These are phyloP conservation scores for Exophiala bonariae DNA, from an alignment of 2,329 filamentous ascomycete genomes.

Conservation along the genomic window DNA sequence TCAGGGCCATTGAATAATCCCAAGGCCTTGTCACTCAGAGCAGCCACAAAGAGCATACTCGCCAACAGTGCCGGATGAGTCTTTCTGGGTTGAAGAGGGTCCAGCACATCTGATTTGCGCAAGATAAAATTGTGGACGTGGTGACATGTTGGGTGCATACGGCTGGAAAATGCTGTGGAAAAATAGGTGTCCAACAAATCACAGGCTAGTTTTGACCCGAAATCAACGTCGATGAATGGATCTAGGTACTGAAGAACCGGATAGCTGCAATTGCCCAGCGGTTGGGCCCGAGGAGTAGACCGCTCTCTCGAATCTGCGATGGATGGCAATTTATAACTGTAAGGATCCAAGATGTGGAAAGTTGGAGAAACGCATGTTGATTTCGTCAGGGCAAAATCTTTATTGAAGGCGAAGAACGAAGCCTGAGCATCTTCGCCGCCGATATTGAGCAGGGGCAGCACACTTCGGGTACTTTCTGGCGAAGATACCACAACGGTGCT, in stretches of 20 bases:
- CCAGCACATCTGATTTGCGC: slow-evolving; percentile 45
- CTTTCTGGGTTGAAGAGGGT: slow-evolving; percentile 41
- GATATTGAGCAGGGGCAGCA: slow-evolving; percentile 13
- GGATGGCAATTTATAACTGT: slow-evolving; percentile 23
- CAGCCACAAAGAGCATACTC: slow-evolving; percentile 51
- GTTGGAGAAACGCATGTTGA: slow-evolving; percentile 25
- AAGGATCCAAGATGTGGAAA: slow-evolving; percentile 22
- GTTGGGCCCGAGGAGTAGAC: slow-evolving; percentile 17
- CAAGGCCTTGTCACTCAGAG: slow-evolving; percentile 48
- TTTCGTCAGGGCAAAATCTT: slow-evolving; percentile 15
- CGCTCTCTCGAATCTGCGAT: slow-evolving; percentile 21
- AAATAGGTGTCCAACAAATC: slow-evolving; percentile 52
- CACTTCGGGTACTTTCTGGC: slow-evolving; percentile 11
- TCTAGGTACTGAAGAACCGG: slow-evolving; percentile 21
- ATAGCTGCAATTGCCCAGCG: slow-evolving; percentile 19
- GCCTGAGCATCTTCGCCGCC: slow-evolving; percentile 8
- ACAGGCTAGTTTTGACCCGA: slow-evolving; percentile 38
- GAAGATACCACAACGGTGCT: slow-evolving; percentile 5
- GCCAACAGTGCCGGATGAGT: slow-evolving; percentile 48
- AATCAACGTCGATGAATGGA: slow-evolving; percentile 21
- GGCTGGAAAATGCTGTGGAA: slow-evolving; percentile 44
- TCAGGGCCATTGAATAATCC: slow-evolving; percentile 44
- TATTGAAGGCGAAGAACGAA: slow-evolving; percentile 11
- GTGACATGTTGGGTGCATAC: slow-evolving; percentile 48
- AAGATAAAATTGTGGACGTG: slow-evolving; percentile 51